phyloP scores from a whole-genome alignment of 352 stramenopile species.

The Aphanomyces stellatus region DNA sequence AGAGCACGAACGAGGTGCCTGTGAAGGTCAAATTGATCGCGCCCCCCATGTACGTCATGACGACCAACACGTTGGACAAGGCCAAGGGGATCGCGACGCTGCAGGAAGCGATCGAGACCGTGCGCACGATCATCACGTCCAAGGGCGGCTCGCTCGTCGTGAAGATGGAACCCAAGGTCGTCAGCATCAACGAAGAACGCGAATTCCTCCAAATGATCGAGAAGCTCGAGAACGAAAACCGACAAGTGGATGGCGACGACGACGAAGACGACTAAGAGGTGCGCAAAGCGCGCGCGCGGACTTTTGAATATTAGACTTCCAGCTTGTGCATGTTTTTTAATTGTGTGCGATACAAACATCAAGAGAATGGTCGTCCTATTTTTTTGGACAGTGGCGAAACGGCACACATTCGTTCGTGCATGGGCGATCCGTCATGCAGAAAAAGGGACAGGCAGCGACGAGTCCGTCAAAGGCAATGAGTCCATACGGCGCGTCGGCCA shows the following conservation, averaged over 20 bases:
- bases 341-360: not conserved
- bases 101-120: conserved; percentile 92
- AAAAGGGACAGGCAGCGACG: not conserved
- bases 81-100: conserved; percentile 95
- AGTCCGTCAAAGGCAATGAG: conserved; percentile 1
- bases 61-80: conserved; percentile 98
- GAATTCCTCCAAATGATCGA: conserved; percentile 99
- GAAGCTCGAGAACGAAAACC: conserved; percentile 97
- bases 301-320: too few relatives aligned
- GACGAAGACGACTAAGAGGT: conserved; percentile 86
- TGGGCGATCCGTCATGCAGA: not conserved
- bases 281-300: too few relatives aligned
- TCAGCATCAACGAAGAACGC: conserved; percentile 98
- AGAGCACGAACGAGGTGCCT: conserved; percentile 83
- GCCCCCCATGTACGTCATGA: conserved; percentile 99
- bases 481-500: conserved; percentile 18
- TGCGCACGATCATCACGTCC: conserved; percentile 89
- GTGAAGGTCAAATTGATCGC: conserved; percentile 99
- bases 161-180: conserved; percentile 99
- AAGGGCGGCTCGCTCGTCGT: conserved; percentile 94
- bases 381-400: not conserved
- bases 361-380: not conserved
- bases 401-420: not conserved
- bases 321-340: not conserved
- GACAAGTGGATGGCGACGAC: conserved; percentile 97